Base-by-base conservation (phyloP, 495 filamentous ascomycete species). In the Talaromyces borbonicus region DNA sequence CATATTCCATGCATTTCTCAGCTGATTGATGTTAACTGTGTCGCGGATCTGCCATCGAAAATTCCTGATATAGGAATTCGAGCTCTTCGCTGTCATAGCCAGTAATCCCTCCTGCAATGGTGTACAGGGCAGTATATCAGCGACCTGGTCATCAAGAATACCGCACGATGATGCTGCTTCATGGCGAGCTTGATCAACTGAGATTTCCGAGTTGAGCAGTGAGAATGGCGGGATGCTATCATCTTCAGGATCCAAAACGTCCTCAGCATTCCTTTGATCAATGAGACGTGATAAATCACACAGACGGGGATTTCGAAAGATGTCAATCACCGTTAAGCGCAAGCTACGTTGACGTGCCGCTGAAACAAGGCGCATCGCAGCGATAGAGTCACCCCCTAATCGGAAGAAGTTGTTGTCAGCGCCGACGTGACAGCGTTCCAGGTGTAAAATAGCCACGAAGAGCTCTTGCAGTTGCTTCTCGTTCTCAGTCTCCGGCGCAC, bases 21-120 rank as follows among this genome's bases (percentile, higher is more conserved):
- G 58, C 8, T 52, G 50, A 24, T 48, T 37, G 1, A 57, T 53
- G 8, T 57, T 47, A n/a, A 43, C 4, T 2, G 4, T 14, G 1
- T 8, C 2, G 5, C 19, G 26, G 1, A 52, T 8, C 1, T 22
- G 1, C 14, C n/a, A 48, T 8, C 48, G 43, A n/a, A 35, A 50
- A 32, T 63, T 63, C 4, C 64, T 66, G 0, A 75, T 62, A 46
- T 77, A 79, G 4, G 67, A 65, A 15, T 67, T 70, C 11, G 57
- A 56, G 9, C 65, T 53, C 48, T 70, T 69, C 33, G 59, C 56
- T 8, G 74, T 68, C 5, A 75, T 50, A 1, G 65, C 64, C 59
- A 78, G 62, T 7, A 79, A 56, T 0, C 75, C 77, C 52, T 79
- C 78, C 54, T 84, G 80, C 7, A 81, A 50, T 6, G 80, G 70